Evolutionary conservation across 495 filamentous ascomycete genomes (phyloP).

Genomic region (Penicillium macrosclerotiorum): DNA sequence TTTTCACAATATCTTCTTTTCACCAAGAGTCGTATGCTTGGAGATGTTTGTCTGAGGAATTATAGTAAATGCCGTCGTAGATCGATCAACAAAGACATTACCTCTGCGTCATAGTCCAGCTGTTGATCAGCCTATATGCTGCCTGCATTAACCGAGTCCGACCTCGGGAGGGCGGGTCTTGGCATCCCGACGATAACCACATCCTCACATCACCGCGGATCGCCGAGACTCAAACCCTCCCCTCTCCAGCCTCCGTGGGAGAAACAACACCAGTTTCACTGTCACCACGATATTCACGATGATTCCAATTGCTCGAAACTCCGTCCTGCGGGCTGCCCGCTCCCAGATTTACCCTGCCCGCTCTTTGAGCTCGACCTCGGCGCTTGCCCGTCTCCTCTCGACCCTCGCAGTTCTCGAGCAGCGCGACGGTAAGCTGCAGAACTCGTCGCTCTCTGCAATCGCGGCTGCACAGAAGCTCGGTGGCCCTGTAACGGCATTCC

Average conservation of each 20-base stretch:
- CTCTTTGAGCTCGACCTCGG: slow-evolving; percentile 35
- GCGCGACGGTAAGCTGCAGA: slow-evolving; percentile 80
- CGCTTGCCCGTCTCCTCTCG: slow-evolving; percentile 72
- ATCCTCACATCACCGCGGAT: slow-evolving; percentile 28
- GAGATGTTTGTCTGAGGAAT: no score
- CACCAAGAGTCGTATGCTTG: no score
- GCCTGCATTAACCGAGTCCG: slow-evolving; percentile 43
- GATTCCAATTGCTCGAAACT: slow-evolving; percentile 44
- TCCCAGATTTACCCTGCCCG: slow-evolving; percentile 36
- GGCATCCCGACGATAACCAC: slow-evolving; percentile 33
- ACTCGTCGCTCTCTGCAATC: slow-evolving; percentile 79
- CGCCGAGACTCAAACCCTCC: slow-evolving; percentile 26
- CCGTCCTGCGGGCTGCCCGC: slow-evolving; percentile 49
- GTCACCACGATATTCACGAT: slow-evolving; percentile 23
- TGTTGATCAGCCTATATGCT: slow-evolving; percentile 18
- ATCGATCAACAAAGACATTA: background rate
- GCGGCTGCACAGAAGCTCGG: slow-evolving; percentile 86
- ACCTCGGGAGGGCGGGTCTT: slow-evolving; percentile 35
- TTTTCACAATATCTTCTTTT: slow-evolving; percentile 1
- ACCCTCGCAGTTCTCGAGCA: slow-evolving; percentile 93
- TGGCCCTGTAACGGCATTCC: slow-evolving; percentile 78
- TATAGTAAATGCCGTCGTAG: background rate
- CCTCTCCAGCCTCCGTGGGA: slow-evolving; percentile 9
- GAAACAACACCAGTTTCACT: slow-evolving; percentile 7
- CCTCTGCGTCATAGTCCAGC: slow-evolving; percentile 8